Evolutionary conservation across 371 early-diverging fungal genomes (phyloP).

Genomic region (Mucor plumbeus): DNA sequence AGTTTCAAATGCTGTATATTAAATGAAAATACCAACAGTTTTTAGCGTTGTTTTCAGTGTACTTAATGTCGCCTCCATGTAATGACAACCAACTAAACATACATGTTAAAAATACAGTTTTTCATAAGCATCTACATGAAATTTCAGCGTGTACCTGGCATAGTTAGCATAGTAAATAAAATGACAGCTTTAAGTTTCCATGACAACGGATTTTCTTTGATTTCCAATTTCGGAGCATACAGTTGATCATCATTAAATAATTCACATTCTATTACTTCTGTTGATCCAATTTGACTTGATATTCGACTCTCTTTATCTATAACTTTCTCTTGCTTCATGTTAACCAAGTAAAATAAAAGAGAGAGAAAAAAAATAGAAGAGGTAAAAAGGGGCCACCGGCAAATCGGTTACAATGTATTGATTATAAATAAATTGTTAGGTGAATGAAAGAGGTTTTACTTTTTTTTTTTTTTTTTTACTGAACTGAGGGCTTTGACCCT

Average conservation of each 20-base stretch:
- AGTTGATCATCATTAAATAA: background rate
- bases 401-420: background rate
- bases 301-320: background rate
- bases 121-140: too few relatives aligned
- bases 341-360: background rate
- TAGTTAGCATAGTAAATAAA: conserved; percentile 25
- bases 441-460: too few relatives aligned
- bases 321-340: background rate
- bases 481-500: too few relatives aligned
- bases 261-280: background rate
- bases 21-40: conserved; percentile 29
- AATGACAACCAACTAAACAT: conserved; percentile 44
- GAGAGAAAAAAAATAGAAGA: background rate
- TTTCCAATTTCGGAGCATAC: background rate
- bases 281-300: background rate
- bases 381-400: background rate
- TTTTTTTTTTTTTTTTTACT: too few relatives aligned
- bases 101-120: background rate
- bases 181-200: conserved; percentile 29
- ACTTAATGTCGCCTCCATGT: conserved; percentile 48
- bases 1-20: background rate
- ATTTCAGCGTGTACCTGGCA: conserved; percentile 23
- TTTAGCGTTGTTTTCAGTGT: conserved; percentile 50
- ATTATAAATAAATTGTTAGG: too few relatives aligned
- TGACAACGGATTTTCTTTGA: background rate